Evolutionary conservation across 352 stramenopile species (phyloP).

Genomic region (Globisporangium iwayamae): DNA sequence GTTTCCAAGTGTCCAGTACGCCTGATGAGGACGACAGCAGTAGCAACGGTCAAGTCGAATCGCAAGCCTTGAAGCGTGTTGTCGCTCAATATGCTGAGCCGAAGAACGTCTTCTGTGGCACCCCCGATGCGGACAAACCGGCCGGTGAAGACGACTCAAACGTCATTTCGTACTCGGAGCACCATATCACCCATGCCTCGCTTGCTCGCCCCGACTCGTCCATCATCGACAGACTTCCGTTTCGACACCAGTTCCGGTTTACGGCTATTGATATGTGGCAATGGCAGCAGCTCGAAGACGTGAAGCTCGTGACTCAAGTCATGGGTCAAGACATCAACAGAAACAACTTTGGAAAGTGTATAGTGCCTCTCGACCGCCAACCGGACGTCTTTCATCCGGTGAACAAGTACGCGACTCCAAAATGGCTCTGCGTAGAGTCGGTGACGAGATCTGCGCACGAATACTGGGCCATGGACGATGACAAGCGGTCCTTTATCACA

Average conservation of each 20-base stretch:
- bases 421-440: background rate
- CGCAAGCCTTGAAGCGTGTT: background rate
- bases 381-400: background rate
- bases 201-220: background rate
- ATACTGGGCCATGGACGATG: background rate
- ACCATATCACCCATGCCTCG: background rate
- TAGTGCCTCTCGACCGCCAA: background rate
- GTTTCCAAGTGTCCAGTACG: background rate
- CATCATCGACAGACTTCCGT: background rate
- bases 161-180: background rate
- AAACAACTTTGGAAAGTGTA: background rate
- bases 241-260: background rate
- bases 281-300: background rate
- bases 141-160: background rate
- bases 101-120: background rate
- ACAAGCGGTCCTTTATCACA: background rate
- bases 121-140: background rate
- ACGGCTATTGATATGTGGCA: background rate
- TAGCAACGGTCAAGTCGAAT: background rate
- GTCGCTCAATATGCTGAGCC: background rate
- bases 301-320: background rate
- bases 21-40: background rate
- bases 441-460: background rate
- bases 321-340: background rate
- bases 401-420: background rate